phyloP scores from a whole-genome alignment of 2,329 filamentous ascomycete genomes.

The Zarea fungicola region DNA sequence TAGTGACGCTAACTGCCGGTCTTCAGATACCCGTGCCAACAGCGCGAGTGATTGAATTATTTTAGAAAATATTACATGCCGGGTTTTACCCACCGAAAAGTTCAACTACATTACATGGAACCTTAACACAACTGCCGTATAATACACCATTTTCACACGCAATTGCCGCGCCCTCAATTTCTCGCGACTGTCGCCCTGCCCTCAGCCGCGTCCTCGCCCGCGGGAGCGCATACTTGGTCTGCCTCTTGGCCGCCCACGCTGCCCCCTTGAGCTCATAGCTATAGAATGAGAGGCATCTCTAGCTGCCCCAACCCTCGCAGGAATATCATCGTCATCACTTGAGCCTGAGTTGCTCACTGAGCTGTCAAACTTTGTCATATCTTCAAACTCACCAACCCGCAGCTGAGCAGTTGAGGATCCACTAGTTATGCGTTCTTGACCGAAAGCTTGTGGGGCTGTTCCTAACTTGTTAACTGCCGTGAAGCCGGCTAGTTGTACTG shows the following conservation, averaged over 20 bases:
- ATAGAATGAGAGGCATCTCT: not conserved
- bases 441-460: not conserved
- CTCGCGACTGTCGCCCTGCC: too few species aligned
- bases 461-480: not conserved
- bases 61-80: too few species aligned
- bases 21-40: too few species aligned
- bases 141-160: too few species aligned
- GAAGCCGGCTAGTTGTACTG: constrained; percentile 5
- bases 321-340: constrained; percentile 18
- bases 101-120: too few species aligned
- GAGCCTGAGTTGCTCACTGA: constrained; percentile 4
- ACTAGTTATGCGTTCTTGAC: not conserved
- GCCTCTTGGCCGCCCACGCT: constrained; percentile 21
- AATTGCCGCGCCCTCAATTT: too few species aligned
- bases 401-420: not conserved
- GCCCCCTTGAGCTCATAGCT: constrained; percentile 9
- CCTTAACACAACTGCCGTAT: too few species aligned
- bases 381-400: not conserved
- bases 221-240: constrained; percentile 10
- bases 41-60: too few species aligned
- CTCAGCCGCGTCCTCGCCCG: constrained; percentile 4
- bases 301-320: constrained; percentile 7
- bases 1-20: too few species aligned
- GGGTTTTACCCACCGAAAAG: too few species aligned
- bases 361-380: not conserved